Base-by-base conservation (phyloP, 208 protist genomes). In the Trypanosoma melophagium region DNA sequence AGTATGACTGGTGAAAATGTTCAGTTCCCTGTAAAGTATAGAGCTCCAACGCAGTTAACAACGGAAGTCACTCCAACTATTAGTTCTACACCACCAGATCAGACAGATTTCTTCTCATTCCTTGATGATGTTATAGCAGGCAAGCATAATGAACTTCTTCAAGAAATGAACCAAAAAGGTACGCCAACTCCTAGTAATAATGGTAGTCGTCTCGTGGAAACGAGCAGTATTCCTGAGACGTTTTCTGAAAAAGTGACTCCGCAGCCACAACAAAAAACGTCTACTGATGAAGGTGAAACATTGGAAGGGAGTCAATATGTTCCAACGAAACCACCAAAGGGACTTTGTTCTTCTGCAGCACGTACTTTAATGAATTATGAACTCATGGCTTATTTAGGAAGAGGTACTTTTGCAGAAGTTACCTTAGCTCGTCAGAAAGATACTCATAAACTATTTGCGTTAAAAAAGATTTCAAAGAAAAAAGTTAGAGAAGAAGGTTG, bases 381-480 rank as follows among this genome's bases (percentile, higher is more conserved):
- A 74, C 78, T 96, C 13, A 77, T 96, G 42, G 90, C 90, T 7
- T 92, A 90, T 59, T 62, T 96, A n/a, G 90, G 90, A 54, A 81
- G 51, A 38, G 90, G 90, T 52, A 85, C 84, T 51, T 96, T 96
- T 68, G 85, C 87, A 5, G 90, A 96, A 66, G 90, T 96, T 24
- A 96, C 90, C 13, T 74, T 96, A 31, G 90, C 90, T 22, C 80
- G 90, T 24, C 83, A 86, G 62, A 78, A 80, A 12, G 52, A 65
- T n/a, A 93, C 82, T 10, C 45, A 72, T 8, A 76, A 89, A 60
- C 74, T 90, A n/a, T 96, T 81, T 69, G 87, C 90, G 0, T 76
- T 96, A 22, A 96, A 96, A 65, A 93, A 92, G 52, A 96, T 96
- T 58, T 90, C 79, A 0, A 96, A 96, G 71, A 72, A 79, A 71